phyloP scores from a whole-genome alignment of 768 basidiomycete species.

The Tubosaeta sp. region DNA sequence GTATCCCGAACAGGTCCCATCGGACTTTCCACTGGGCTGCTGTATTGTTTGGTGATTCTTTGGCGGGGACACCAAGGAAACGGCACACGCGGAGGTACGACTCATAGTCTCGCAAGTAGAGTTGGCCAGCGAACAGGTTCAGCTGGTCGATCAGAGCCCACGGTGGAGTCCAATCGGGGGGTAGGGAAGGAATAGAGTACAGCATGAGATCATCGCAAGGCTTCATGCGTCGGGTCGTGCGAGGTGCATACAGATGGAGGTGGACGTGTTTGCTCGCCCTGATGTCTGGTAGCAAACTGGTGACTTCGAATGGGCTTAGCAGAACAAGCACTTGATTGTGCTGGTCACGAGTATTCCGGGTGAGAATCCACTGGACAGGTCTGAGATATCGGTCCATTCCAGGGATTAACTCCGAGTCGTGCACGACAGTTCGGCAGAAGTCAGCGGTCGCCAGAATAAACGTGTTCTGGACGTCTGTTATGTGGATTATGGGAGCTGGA shows the following conservation, averaged over 20 bases:
- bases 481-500: too few relatives aligned
- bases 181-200: too few relatives aligned
- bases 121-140: neutral
- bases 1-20: neutral
- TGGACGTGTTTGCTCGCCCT: neutral
- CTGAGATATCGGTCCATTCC: neutral
- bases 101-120: neutral
- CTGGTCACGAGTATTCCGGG: neutral
- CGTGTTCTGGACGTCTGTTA: neutral
- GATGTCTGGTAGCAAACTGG: neutral
- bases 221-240: neutral
- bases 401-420: too few relatives aligned
- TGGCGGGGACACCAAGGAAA: neutral
- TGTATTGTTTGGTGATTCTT: neutral
- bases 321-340: neutral
- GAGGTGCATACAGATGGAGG: conserved; percentile 1
- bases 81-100: neutral
- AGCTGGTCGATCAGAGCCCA: too few relatives aligned
- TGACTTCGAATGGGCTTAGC: conserved; percentile 2
- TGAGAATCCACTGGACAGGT: conserved; percentile 3
- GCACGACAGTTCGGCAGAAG: neutral
- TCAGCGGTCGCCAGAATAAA: neutral
- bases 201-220: too few relatives aligned
- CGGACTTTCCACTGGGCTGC: too few relatives aligned
- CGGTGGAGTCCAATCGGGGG: too few relatives aligned